Evolutionary conservation across 1,284 basidiomycete species (phyloP), one percentile per base, ranked within the genome.

Genomic region (Athelia psychrophila): DNA sequence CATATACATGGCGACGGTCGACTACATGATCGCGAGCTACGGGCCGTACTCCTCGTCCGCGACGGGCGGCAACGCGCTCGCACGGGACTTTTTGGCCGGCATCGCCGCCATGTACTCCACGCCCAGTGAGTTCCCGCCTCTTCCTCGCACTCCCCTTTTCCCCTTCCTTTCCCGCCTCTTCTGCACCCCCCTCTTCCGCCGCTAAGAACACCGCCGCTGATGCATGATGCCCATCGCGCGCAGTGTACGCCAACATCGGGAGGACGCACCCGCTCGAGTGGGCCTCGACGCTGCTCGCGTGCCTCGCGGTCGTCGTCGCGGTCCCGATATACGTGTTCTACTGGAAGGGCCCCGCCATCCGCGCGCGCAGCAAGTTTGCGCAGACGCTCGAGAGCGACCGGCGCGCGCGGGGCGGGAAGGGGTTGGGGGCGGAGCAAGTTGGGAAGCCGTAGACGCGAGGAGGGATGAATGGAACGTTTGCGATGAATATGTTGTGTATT

Each of bases 251-350:
- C 18, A 52, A 52, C 47, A 50, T 51, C 27, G 47, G 50, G 15
- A 23, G 42, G 22, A n/a, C 42, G 8, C 44, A 44, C 32, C 30
- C 54, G 20, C 59, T 70, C 23, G 68, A 70, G 52, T 73, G 67
- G 65, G 70, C 69, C 1, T 59, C 61, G 3, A 71, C 72, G 0
- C 61, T 75, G 25, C 59, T 75, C 2, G 68, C 61, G 24, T 65
- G 65, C 59, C 54, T 75, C 23, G 70, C 68, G 1, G 57, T 66
- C 3, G 30, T 71, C 35, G 64, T 73, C 8, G 64, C 64, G 5
- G 65, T 73, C 25, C 71, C 73, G 0, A 64, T 73, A 24, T 74
- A 67, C 55, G 50, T 74, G 33, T 73, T 74, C 63, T 73, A 73
- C 57, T 65, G 53, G 54, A 61, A 72, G 23, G 72, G 72, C 2